Evolutionary conservation across 2,329 filamentous ascomycete species (phyloP).

Genomic region (Onygenales sp.): DNA sequence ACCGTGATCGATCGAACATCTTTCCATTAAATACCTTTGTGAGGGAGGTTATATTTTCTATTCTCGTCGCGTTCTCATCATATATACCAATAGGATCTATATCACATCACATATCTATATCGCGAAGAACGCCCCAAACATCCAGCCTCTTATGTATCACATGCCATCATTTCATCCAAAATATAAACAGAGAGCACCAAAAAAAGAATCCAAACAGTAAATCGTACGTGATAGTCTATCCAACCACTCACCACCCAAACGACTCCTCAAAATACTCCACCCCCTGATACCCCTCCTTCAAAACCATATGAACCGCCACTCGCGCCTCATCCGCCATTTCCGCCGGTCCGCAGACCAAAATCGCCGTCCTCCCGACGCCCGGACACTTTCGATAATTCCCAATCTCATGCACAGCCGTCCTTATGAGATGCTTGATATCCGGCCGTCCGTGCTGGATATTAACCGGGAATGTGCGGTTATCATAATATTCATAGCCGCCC

Average conservation of each 20-base stretch:
- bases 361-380: conserved; percentile 18
- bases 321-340: conserved; percentile 36
- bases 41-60: not conserved
- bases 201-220: not conserved
- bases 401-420: conserved; percentile 14
- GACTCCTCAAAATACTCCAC: conserved; percentile 38
- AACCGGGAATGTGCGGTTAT: conserved; percentile 3
- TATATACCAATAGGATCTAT: not conserved
- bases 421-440: conserved; percentile 19
- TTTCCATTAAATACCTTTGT: no score
- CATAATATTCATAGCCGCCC: not conserved
- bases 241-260: conserved; percentile 25
- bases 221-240: not conserved
- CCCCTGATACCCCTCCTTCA: conserved; percentile 18
- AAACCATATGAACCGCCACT: conserved; percentile 23
- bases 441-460: conserved; percentile 23
- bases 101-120: not conserved
- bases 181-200: not conserved
- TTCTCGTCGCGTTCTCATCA: not conserved
- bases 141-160: no score
- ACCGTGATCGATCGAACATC: no score
- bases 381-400: conserved; percentile 8
- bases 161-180: not conserved
- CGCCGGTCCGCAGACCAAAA: conserved; percentile 33
- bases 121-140: not conserved